Conservation (phyloP, 495 filamentous ascomycete genomes). For the Tuber magnatum region DNA sequence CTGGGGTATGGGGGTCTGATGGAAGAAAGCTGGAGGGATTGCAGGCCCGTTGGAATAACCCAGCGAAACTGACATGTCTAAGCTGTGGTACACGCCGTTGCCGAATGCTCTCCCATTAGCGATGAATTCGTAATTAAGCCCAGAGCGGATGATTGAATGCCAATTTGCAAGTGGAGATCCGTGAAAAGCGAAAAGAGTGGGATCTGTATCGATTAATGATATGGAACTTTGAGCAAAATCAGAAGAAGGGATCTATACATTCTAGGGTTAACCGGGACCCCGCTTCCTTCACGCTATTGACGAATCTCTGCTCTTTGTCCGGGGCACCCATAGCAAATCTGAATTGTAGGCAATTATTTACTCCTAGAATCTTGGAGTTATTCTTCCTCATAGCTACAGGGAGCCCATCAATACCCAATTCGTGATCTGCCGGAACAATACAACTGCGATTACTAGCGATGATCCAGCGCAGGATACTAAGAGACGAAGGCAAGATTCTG, state of each 20-base stretch:
- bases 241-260: conserved; percentile 18
- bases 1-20: not conserved
- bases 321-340: conserved; percentile 81
- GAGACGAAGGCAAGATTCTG: conserved; percentile 57
- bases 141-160: conserved; percentile 82
- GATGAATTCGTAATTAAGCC: conserved; percentile 61
- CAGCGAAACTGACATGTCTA: conserved; percentile 51
- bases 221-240: not conserved
- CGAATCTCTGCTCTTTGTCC: conserved; percentile 81
- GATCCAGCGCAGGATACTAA: conserved; percentile 75
- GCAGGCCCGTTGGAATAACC: conserved; percentile 46
- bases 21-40: not conserved
- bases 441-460: conserved; percentile 84
- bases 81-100: conserved; percentile 74
- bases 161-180: conserved; percentile 72
- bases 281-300: conserved; percentile 53
- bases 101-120: conserved; percentile 64
- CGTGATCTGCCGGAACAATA: conserved; percentile 62
- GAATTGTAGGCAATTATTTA: conserved; percentile 70
- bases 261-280: conserved; percentile 42
- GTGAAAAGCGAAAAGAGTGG: conserved; percentile 78
- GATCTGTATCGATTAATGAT: conserved; percentile 42
- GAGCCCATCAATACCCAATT: conserved; percentile 34
- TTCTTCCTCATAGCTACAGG: conserved; percentile 19
- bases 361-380: conserved; percentile 55